Base-by-base conservation (phyloP, 371 early-diverging fungal genomes). In the Mortierella sp. region DNA sequence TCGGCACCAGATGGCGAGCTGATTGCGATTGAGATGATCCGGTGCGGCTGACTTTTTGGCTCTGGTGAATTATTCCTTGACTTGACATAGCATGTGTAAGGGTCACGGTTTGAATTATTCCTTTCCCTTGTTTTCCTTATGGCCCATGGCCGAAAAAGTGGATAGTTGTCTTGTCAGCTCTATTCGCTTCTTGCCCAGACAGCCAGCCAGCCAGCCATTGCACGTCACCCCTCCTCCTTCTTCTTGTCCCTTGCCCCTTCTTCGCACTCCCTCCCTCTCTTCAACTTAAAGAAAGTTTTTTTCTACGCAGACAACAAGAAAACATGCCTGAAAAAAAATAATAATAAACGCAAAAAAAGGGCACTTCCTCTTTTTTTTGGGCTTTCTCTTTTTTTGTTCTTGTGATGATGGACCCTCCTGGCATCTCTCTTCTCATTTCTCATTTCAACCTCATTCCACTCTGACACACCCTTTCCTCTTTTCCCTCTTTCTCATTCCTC, bases 61-160 rank as follows among this genome's bases (percentile, higher is more conserved):
- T 21, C 64, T 19, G 8, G 5, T 8, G 37, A 5, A 0, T 40
- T 37, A 40, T 64, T 64, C 64, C 40, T 24, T 21, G 24, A 16
- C 21, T 53, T 53, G 53, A 53, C 53, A 46, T 9, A 46, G 13
- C 48, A 13, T 5, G 5, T 11, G 8, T 46, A 8, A 43, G 48
- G 2, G 13, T 13, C 48, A 2, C 13, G 48, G 13, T 8, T 11
- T 5, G 48, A 46, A 46, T 46, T 46, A 46, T 53, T 21, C 53
- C 53, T 40, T 64, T 21, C 13, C 24, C 37, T 0, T 28, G 16
- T 34, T 34, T 16, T 34, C 34, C 19, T 1, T 37, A 5, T 19
- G 19, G 64, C 64, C 21, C 19, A 37, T 64, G 64, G 64, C 64
- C 64, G 34, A 61, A 64, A 37, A 64, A 21, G 64, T 21, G 64